A percentile compares a stretch with the other conserved stretches of the same genome.
Conservation (phyloP, 768 basidiomycete genomes). For the Rubroboletus pulcherrimus region DNA sequence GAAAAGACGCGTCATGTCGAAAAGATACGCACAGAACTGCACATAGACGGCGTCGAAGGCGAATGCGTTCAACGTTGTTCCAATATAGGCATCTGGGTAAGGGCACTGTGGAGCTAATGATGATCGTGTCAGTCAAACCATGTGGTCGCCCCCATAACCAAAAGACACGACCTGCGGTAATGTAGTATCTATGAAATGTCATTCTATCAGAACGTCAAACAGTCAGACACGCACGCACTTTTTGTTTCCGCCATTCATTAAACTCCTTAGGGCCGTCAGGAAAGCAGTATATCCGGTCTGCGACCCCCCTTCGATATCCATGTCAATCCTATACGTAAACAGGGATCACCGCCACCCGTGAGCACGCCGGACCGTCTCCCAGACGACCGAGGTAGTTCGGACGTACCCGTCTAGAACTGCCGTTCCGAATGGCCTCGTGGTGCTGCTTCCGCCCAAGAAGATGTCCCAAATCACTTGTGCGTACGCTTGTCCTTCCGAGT, state of each 20-base stretch:
- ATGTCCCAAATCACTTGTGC: slow-evolving; percentile 65
- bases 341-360: neutral
- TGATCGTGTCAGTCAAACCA: neutral
- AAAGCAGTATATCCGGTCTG: slow-evolving; percentile 30
- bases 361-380: neutral
- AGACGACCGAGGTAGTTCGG: neutral
- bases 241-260: slow-evolving; percentile 29
- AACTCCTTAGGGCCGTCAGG: slow-evolving; percentile 21
- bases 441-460: slow-evolving; percentile 62
- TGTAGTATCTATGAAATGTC: slow-evolving; percentile 35
- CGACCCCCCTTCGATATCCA: slow-evolving; percentile 47
- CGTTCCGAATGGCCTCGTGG: slow-evolving; percentile 64
- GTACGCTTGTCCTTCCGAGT: slow-evolving; percentile 53
- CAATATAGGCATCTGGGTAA: slow-evolving; percentile 45
- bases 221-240: slow-evolving; percentile 14
- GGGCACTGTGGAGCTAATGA: slow-evolving; percentile 40
- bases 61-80: slow-evolving; percentile 39
- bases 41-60: slow-evolving; percentile 50
- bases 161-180: slow-evolving; percentile 35
- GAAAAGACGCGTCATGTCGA: neutral
- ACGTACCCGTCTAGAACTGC: slow-evolving; percentile 69
- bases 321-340: slow-evolving; percentile 31
- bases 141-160: neutral
- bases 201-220: neutral
- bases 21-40: slow-evolving; percentile 38